Conservation (phyloP, 2,329 filamentous ascomycete species). For the Talaromyces sp. region DNA sequence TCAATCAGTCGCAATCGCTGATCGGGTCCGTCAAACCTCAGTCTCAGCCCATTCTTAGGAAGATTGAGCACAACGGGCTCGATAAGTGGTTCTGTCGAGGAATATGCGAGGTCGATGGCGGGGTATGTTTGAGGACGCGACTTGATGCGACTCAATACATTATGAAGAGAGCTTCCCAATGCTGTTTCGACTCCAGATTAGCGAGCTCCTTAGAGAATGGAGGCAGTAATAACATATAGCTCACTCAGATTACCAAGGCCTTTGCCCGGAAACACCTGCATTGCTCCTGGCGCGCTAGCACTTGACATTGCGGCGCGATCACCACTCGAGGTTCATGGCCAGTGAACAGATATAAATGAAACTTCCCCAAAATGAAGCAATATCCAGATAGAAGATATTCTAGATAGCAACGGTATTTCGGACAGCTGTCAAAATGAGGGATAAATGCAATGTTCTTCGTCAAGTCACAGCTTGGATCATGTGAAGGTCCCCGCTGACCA, state of each 20-base stretch:
- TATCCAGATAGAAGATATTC: background rate
- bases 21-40: conserved; percentile 91
- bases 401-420: too few relatives aligned
- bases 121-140: conserved; percentile 80
- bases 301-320: conserved; percentile 32
- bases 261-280: conserved; percentile 64
- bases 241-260: conserved; percentile 61
- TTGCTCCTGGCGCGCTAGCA: conserved; percentile 36
- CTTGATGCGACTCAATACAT: conserved; percentile 82
- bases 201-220: accelerated
- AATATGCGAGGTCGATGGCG: conserved; percentile 78
- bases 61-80: conserved; percentile 73
- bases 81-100: conserved; percentile 67
- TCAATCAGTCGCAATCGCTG: conserved; percentile 90
- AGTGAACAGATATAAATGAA: background rate
- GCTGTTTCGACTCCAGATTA: conserved; percentile 49
- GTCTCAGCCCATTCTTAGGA: conserved; percentile 78
- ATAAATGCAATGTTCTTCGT: background rate
- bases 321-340: conserved; percentile 17
- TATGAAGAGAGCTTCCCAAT: conserved; percentile 86
- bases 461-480: conserved; percentile 22
- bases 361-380: background rate
- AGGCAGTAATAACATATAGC: conserved; percentile 18
- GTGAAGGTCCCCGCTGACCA: conserved; percentile 23
- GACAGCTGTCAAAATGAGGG: background rate